Evolutionary conservation across 768 basidiomycete species (phyloP), one percentile per base, ranked within the genome.

Genomic region (Pisolithus albus): DNA sequence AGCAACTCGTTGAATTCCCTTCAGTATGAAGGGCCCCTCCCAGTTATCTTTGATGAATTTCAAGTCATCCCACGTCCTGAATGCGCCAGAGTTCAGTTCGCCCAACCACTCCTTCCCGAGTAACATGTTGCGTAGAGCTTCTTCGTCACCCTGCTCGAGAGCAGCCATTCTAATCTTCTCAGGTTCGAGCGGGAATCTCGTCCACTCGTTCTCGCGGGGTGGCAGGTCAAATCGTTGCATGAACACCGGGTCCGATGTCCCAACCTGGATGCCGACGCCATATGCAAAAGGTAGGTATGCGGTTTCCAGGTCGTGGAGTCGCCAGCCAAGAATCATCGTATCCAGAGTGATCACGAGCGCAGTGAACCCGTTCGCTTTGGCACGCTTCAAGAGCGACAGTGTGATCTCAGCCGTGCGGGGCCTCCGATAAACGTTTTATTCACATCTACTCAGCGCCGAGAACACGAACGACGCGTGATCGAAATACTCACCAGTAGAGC

Each of bases 311-410:
- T 91, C 88, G 63, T 84, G 82, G 3, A 86, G 86, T 3, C 86
- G 80, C 85, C 84, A 90, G 21, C 86, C 88, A 30, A 89, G 65
- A 0, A 69, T 49, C 76, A 82, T 82, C 1, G 86, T 85, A 65
- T 92, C 88, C 11, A 90, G 72, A 0, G 89, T 90, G 56, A 92
- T 74, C n/a, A 91, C 79, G 34, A 91, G 81, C 13, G 82, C 79
- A 4, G 71, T 78, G 68, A 80, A 92, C 15, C 84, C 84, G 49
- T 68, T 79, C 1, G 70, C 73, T 64, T 87, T 86, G 10, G 81
- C 84, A 3, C 88, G 80, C 11, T 71, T 67, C 21, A 92, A 75
- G 23, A 90, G 48, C 19, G 86, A 88, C 32, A 82, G 63, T 0
- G 80, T 82, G 21, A 87, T 64, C 4, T 83, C 83, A 42, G 83